Percentiles rank a stretch among this genome's conserved stretches.
These are phyloP conservation scores for Barnettozyma populi DNA, from an alignment of 805 yeast genomes.

Conservation along the genomic window DNA sequence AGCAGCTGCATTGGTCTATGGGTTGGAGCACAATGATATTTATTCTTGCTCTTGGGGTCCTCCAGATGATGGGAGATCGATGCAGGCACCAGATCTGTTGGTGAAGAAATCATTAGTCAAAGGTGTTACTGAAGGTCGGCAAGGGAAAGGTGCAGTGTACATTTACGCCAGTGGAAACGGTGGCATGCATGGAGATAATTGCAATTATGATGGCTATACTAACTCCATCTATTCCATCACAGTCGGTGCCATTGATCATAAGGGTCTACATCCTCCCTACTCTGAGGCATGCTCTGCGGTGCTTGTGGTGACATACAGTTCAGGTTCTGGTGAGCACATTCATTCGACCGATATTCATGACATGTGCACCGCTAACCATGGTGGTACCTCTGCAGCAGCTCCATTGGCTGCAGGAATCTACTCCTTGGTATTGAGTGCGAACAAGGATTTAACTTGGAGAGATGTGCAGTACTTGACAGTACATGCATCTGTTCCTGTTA, in stretches of 20 bases:
- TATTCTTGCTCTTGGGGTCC: constrained; percentile 99
- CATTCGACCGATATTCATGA: constrained; percentile 78
- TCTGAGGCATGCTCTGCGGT: constrained; percentile 94
- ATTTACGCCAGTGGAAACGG: constrained; percentile 98
- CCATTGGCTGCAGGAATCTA: constrained; percentile 97
- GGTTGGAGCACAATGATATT: constrained; percentile 79
- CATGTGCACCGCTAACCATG: constrained; percentile 69
- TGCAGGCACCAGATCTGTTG: constrained; percentile 77
- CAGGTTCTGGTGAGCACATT: constrained; percentile 86
- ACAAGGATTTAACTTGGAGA: constrained; percentile 91
- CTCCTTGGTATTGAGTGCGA: constrained; percentile 72
- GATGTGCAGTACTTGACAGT: constrained; percentile 86
- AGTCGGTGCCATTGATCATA: constrained; percentile 86
- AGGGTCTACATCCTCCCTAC: constrained; percentile 82
- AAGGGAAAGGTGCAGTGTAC: constrained; percentile 76
- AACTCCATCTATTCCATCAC: constrained; percentile 93
- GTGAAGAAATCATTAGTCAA: constrained; percentile 80
- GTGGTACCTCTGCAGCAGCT: constrained; percentile 99
- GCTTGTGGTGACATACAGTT: constrained; percentile 86
- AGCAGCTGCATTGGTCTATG: constrained; percentile 81
- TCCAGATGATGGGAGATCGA: constrained; percentile 80
- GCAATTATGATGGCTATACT: constrained; percentile 97
- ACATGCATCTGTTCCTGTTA: constrained; percentile 61
- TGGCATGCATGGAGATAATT: constrained; percentile 73
- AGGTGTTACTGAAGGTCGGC: constrained; percentile 79